Base-by-base conservation (phyloP, 495 filamentous ascomycete genomes). In the Penicillium samsonianum region DNA sequence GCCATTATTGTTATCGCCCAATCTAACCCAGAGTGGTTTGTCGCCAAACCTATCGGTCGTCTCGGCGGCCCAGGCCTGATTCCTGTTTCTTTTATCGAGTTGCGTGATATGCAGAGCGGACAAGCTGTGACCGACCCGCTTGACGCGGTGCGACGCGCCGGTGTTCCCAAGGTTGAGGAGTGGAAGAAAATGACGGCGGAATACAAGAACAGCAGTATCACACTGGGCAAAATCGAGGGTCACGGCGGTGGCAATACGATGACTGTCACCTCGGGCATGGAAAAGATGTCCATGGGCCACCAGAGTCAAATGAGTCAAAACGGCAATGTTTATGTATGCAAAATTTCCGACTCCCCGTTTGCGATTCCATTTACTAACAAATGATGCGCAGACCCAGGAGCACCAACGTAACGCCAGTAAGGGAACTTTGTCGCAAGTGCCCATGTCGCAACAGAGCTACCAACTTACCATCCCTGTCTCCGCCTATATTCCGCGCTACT, bases 151-250 rank as follows among this genome's bases (percentile, higher is more conserved):
- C 85, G 84, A 58, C 83, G 86, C 64, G 94, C 95, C 40, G 94
- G 94, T 9, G 91, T 98, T 41, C 94, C 95, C n/a, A 89, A 88
- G 68, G 95, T 98, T 12, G 94, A 98, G 69, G 95, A 98, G 65
- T 98, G 94, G 94, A 98, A 98, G 82, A 96, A 95, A 77, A 96
- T 97, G 91, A 94, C 94, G 10, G 92, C 91, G 22, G 92, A 97
- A 47, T 98, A 98, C 77, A 98, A 98, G 80, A 96, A 98, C 69
- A 96, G 91, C 73, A 97, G 93, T 73, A 98, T 98, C 68, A 90
- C 90, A 5, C 79, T 98, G 28, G 94, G 94, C 58, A 93, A 92
- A 67, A 89, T 98, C 48, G 91, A 96, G 19, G 58, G 70, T 19
- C 63, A 63, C 55, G 48, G 73, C 60, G 50, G 65, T 57, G 52